Base-by-base conservation (phyloP, 2,329 filamentous ascomycete species). In the Cylindrodendrum hubeiense region DNA sequence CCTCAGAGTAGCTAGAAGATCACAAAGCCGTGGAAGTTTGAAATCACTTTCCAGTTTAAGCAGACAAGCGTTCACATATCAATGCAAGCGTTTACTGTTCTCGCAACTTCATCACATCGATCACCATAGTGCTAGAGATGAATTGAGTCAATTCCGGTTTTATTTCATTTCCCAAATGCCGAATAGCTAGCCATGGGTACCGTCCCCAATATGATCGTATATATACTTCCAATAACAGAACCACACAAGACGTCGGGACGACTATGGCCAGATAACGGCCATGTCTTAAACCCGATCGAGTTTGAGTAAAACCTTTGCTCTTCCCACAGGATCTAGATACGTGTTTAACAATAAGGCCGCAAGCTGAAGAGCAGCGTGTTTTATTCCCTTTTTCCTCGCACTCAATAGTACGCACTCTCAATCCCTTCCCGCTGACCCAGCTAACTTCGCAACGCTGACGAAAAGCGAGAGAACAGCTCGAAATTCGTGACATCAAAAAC, bases 141-240 rank as follows among this genome's bases (percentile, higher is more conserved):
- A 34, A 4, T 49, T 44, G 7, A n/a, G 37, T n/a, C 9, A 52
- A 39, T 22, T 24, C 34, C 22, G 28, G 17, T 13, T 21, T 53
- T 52, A 47, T 53, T 43, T 54, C 34, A n/a, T 59, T 51, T 22
- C 43, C 43, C 41, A 43, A 22, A 44, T 63, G 33, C 49, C 50
- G 15, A 59, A 28, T 43, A 34, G 15, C 44, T 47, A 17, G 22
- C 33, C 49, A 63, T 44, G 19, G 34, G 28, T 50, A 17, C 26
- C 28, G 26, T 58, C 49, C 54, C 49, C 44, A 59, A 51, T 41
- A 34, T 19, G 26, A 30, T 44, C 47, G 34, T 37, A 43, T 63
- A 51, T 51, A 13, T 58, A 49, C 54, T 58, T 44, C 55, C 22
- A 49, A 41, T n/a, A n/a, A 54, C 46, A 54, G 43, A 33, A 33